These are phyloP conservation scores for Penicillium mononematosum DNA, from an alignment of 495 filamentous ascomycete species.

Conservation along the genomic window DNA sequence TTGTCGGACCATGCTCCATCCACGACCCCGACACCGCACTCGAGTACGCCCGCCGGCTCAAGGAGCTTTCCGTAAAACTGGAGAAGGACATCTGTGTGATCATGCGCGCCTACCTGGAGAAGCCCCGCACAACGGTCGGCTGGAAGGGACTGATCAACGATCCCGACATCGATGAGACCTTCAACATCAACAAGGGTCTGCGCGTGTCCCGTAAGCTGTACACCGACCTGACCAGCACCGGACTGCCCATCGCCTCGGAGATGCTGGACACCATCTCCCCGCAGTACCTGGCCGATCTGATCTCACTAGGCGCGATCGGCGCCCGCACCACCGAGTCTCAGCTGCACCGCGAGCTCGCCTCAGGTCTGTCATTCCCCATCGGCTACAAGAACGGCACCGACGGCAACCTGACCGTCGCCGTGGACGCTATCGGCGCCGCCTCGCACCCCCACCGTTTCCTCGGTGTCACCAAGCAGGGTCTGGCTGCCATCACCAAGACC, in stretches of 20 bases:
- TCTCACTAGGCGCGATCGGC: conserved; percentile 93
- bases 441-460: conserved; percentile 94
- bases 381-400: conserved; percentile 99
- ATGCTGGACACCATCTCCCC: conserved; percentile 99
- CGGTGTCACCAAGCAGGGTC: conserved; percentile 97
- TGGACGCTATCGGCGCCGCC: conserved; percentile 92
- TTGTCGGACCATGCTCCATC: conserved; percentile 95
- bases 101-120: conserved; percentile 99
- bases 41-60: conserved; percentile 80
- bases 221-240: conserved; percentile 77
- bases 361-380: conserved; percentile 96
- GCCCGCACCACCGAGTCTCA: conserved; percentile 97
- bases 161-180: conserved; percentile 94
- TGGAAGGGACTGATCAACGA: conserved; percentile 99
- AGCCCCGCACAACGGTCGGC: conserved; percentile 97
- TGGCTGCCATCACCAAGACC: conserved; percentile 92
- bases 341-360: conserved; percentile 91
- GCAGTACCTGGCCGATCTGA: conserved; percentile 89
- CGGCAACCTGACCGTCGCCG: conserved; percentile 88
- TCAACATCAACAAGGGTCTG: conserved; percentile 98
- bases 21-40: conserved; percentile 87
- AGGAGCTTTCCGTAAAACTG: conserved; percentile 69
- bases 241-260: conserved; percentile 92
- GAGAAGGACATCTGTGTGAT: conserved; percentile 83
- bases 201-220: conserved; percentile 86